Conservation (phyloP, 805 yeast species). For the Saturnispora ahearnii region DNA sequence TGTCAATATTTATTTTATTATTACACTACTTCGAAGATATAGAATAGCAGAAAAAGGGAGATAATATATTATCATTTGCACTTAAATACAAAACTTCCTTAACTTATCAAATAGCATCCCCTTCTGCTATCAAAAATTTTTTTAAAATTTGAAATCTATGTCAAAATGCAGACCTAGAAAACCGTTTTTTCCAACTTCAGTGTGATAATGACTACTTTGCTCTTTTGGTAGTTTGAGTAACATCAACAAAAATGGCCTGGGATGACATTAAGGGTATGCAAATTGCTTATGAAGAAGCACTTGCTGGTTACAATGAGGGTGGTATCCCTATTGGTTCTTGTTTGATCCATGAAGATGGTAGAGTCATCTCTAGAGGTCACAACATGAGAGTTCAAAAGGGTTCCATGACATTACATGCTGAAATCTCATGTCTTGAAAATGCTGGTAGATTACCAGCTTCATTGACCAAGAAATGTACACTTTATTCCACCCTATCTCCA, state of each 20-base stretch:
- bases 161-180: not conserved
- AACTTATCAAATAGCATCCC: too few species aligned
- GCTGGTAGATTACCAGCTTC: slow-evolving; percentile 83
- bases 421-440: slow-evolving; percentile 77
- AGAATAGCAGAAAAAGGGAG: too few species aligned
- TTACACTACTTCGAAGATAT: too few species aligned
- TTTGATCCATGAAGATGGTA: slow-evolving; percentile 64
- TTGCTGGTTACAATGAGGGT: slow-evolving; percentile 63
- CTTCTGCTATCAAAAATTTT: too few species aligned
- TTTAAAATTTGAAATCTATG: not conserved
- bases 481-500: slow-evolving; percentile 89
- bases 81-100: too few species aligned
- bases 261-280: slow-evolving; percentile 60
- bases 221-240: not conserved
- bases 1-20: too few species aligned
- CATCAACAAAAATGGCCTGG: slow-evolving; percentile 32
- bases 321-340: slow-evolving; percentile 68
- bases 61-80: too few species aligned
- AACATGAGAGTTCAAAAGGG: slow-evolving; percentile 80
- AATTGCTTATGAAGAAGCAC: slow-evolving; percentile 67
- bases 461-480: slow-evolving; percentile 74
- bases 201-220: not conserved
- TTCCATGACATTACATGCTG: slow-evolving; percentile 86
- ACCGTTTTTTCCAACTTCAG: not conserved
- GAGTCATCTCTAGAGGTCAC: slow-evolving; percentile 80